Base-by-base conservation (phyloP, 2,329 filamentous ascomycete species). In the Aspergillus alliaceus region DNA sequence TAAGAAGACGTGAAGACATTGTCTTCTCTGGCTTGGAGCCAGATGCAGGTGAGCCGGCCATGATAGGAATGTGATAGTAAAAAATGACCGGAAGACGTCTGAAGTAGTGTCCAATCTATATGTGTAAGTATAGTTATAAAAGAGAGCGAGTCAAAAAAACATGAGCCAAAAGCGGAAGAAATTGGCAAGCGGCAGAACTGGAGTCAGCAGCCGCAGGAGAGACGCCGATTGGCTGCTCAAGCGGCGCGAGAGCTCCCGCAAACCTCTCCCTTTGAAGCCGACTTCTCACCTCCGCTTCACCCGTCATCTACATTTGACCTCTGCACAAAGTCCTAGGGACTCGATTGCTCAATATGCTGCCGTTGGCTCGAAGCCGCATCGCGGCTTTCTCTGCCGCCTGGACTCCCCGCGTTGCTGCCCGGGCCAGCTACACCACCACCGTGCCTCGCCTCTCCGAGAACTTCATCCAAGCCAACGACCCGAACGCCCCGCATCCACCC, bases 1-100 rank as follows among this genome's bases (percentile, higher is more conserved):
- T 93, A 70, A 96, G 82, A 48, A 97, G 87, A 64, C 92, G 87
- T 58, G 89, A 93, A 61, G 93, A 96, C 86, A 96, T 92, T 46
- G 82, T 82, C 75, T 89, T 89, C 31, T 84, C 84, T 47, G 85
- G 80, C 59, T 72, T 86, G 69, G 80, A 77, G 59, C 82, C 76
- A 65, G 82, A 75, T 73, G 82, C 81, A 48, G 66, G 70, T 58
- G 66, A 62, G 44, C 56, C 59, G 49, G 70, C 62, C 74, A 75
- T 76, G 57, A 32, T 69, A 37, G 22, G 15, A 39, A 20, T 39
- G n/a, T 52, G 20, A 47, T 12, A 32, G 34, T 9, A 25, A 37
- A 20, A 50, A 44, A 58, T 25, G 54, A 53, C 58, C 34, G 29
- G 47, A 57, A 58, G 58, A 51, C 25, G 6, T 6, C 2, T 20